Evolutionary conservation across 2,329 filamentous ascomycete genomes (phyloP).

Genomic region (Calonectria leucothoes): DNA sequence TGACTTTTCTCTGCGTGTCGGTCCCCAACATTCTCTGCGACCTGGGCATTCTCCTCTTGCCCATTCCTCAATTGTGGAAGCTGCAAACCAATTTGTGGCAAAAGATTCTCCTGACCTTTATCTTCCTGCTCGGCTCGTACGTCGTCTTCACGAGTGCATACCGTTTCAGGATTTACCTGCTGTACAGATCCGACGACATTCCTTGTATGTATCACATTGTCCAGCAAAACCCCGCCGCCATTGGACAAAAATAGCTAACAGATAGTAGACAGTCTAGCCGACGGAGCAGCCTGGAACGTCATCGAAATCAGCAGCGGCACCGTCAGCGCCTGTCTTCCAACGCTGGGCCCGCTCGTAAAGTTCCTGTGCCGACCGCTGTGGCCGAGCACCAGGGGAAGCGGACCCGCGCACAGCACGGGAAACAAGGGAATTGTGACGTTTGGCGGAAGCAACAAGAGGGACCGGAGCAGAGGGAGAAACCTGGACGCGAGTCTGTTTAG

Average conservation of each 20-base stretch:
- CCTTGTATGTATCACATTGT: not conserved
- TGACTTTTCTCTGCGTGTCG: not conserved
- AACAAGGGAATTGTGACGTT: not conserved
- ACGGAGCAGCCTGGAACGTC: not conserved
- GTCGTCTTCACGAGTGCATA: not conserved
- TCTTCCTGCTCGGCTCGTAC: not conserved
- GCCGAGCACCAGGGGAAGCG: not conserved
- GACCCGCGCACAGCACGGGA: not conserved
- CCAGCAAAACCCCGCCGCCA: too few species aligned
- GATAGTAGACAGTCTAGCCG: not conserved
- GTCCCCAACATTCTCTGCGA: not conserved
- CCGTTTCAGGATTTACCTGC: not conserved
- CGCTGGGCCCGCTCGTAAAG: not conserved
- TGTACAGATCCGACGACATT: not conserved
- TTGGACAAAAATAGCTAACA: not conserved
- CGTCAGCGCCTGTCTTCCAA: not conserved
- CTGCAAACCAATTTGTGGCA: not conserved
- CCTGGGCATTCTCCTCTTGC: not conserved
- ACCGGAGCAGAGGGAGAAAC: not conserved
- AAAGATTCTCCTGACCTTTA: not conserved
- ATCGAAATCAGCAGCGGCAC: not conserved
- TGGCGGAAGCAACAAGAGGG: not conserved
- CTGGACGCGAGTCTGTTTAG: not conserved
- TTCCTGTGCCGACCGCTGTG: not conserved
- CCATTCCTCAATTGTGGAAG: not conserved